Evolutionary conservation across 2,329 filamentous ascomycete genomes (phyloP), one percentile per base, ranked within the genome.

Genomic region (Xylariaceae sp.): DNA sequence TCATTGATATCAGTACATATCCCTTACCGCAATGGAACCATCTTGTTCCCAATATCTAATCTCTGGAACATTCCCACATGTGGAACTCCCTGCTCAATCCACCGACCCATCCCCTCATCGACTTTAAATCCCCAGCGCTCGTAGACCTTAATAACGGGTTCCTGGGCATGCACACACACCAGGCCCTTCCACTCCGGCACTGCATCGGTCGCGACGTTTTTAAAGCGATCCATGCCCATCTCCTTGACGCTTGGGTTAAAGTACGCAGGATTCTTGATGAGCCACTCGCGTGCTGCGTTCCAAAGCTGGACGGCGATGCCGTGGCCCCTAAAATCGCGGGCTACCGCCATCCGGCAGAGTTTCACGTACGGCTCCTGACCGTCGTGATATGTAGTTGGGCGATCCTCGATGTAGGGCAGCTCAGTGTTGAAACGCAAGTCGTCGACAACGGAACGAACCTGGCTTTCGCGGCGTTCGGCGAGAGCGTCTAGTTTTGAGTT

Each of bases 51-150:
- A 28, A 75, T 55, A 4, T 74, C 64, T 28, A 84, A 54, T 33
- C 81, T 72, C 58, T 70, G 63, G 58, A 82, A 96, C 91, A 97
- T 95, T 54, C 89, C 91, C 16, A 95, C 79, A 74, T 96, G 90
- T 58, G 81, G 76, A 49, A 96, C 93, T 4, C 88, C 89, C 64
- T 94, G 90, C 69, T 97, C 91, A 56, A 78, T 76, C 90, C 91
- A 97, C 31, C 69, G 77, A 1, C 89, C 89, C 81, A 93, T 82
- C 10, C 71, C 75, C 63, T 88, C 79, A 69, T 97, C 91, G 10
- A 81, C 74, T 56, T 75, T 71, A 68, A 96, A 97, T 0, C 90
- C 91, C 70, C 86, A 80, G 64, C 76, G 80, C 63, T 74, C 72
- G 83, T 91, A 97, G 60, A 86, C 75, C 28, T 71, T 72, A 58